Evolutionary conservation across 257 asterid species (phyloP).

Genomic region (Plantago ovata): DNA sequence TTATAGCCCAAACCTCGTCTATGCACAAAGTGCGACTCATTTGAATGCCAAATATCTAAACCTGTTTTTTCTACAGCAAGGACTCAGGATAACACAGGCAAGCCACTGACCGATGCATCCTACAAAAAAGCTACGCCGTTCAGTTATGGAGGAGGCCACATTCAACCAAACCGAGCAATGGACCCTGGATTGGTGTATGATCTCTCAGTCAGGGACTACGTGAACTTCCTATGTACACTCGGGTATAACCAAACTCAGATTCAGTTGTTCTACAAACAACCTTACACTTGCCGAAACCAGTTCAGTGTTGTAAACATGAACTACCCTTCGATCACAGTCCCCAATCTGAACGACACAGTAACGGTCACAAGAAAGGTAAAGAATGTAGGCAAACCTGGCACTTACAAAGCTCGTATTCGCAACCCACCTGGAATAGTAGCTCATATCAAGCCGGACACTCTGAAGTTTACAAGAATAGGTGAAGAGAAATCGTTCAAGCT

Average conservation of each 20-base stretch:
- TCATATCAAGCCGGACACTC: slow-evolving; percentile 34
- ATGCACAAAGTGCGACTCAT: no score
- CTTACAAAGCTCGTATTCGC: slow-evolving; percentile 46
- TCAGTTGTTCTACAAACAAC: slow-evolving; percentile 27
- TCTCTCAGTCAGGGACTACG: slow-evolving; percentile 43
- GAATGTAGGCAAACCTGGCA: slow-evolving; percentile 70
- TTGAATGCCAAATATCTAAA: not conserved
- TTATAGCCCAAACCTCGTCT: not conserved
- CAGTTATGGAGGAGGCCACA: slow-evolving; percentile 87
- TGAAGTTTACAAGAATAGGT: slow-evolving; percentile 44
- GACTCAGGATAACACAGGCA: slow-evolving; percentile 48
- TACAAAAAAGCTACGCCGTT: slow-evolving; percentile 61
- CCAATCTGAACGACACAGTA: slow-evolving; percentile 40
- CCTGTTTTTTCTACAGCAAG: slow-evolving; percentile 44
- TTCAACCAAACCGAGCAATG: slow-evolving; percentile 85
- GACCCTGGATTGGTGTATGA: slow-evolving; percentile 93
- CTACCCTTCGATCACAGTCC: slow-evolving; percentile 87
- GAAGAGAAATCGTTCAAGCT: slow-evolving; percentile 55
- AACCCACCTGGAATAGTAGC: slow-evolving; percentile 51
- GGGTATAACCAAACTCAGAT: slow-evolving; percentile 56
- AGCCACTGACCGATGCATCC: slow-evolving; percentile 55
- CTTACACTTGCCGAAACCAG: slow-evolving; percentile 37
- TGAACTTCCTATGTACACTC: slow-evolving; percentile 56
- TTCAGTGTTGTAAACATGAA: slow-evolving; percentile 52
- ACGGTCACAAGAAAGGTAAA: slow-evolving; percentile 62